phyloP scores from a whole-genome alignment of 2,329 filamentous ascomycete species.

The Cladophialophora chaetospira region DNA sequence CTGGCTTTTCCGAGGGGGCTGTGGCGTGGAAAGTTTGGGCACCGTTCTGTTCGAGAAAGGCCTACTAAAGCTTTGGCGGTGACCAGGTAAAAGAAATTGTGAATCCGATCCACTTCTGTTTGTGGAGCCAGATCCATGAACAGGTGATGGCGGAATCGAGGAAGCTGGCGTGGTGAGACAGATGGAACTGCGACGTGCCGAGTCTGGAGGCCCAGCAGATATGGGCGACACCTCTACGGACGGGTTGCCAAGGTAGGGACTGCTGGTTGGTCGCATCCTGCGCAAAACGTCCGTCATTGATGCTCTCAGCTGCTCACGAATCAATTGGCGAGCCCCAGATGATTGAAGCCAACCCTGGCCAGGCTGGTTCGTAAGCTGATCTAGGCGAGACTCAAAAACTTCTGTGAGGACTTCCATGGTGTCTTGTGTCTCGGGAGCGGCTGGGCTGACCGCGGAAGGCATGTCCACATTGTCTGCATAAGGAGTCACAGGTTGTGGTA shows the following conservation, averaged over 20 bases:
- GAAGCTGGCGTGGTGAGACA: slow-evolving; percentile 20
- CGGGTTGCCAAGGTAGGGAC: slow-evolving; percentile 12
- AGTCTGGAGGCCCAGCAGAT: slow-evolving; percentile 12
- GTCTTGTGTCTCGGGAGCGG: slow-evolving; percentile 13
- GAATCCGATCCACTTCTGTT: background rate
- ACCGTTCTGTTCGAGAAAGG: slow-evolving; percentile 16
- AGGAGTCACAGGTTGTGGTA: slow-evolving; percentile 26
- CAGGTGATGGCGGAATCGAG: slow-evolving; percentile 21
- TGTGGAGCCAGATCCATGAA: slow-evolving; percentile 7
- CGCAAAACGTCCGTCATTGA: slow-evolving; percentile 23
- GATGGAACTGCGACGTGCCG: slow-evolving; percentile 19
- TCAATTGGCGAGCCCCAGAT: slow-evolving; percentile 16
- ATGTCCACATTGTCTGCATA: slow-evolving; percentile 26
- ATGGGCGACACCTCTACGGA: slow-evolving; percentile 17
- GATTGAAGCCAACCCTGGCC: slow-evolving; percentile 24
- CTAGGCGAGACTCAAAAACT: slow-evolving; percentile 26
- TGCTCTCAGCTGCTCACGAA: slow-evolving; percentile 23
- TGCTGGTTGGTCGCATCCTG: slow-evolving; percentile 8
- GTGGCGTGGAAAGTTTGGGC: background rate
- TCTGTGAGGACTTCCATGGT: slow-evolving; percentile 20
- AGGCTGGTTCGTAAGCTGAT: slow-evolving; percentile 16
- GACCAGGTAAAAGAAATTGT: slow-evolving; percentile 17
- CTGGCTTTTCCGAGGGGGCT: background rate
- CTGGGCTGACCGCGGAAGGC: slow-evolving; percentile 6
- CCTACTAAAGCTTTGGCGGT: slow-evolving; percentile 25